Evolutionary conservation across 139 green algal genomes (phyloP).

Genomic region (Trebouxia sp.): DNA sequence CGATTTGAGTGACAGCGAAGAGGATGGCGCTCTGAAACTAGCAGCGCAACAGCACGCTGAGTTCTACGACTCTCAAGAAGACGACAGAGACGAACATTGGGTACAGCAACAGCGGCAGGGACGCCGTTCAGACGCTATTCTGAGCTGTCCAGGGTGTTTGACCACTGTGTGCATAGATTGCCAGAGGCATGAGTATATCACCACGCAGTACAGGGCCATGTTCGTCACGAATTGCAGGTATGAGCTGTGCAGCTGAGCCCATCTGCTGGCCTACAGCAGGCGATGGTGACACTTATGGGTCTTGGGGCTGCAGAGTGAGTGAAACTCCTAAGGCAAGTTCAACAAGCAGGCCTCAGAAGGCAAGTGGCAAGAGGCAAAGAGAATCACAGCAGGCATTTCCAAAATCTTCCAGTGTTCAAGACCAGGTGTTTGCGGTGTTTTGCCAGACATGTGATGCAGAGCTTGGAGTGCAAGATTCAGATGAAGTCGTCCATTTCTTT

Average conservation of each 20-base stretch:
- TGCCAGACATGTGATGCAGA: background rate
- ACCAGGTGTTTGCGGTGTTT: background rate
- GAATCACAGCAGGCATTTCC: background rate
- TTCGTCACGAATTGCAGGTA: conserved; percentile 72
- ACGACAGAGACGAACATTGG: conserved; percentile 49
- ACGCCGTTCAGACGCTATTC: conserved; percentile 59
- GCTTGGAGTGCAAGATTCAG: background rate
- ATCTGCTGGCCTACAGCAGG: background rate
- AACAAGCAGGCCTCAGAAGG: background rate
- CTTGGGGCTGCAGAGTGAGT: background rate
- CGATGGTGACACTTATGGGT: background rate
- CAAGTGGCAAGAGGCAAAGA: background rate
- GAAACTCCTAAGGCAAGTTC: background rate
- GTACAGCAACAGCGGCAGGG: conserved; percentile 40
- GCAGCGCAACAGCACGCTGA: background rate
- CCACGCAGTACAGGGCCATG: conserved; percentile 68
- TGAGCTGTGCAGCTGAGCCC: background rate
- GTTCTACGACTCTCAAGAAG: conserved; percentile 11
- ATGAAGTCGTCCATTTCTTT: conserved; percentile 22
- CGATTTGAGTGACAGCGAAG: background rate
- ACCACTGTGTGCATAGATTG: conserved; percentile 77
- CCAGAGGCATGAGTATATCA: conserved; percentile 61
- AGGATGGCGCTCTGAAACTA: too few species aligned
- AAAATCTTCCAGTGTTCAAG: background rate
- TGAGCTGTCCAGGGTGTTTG: conserved; percentile 74